phyloP scores from a whole-genome alignment of 495 filamentous ascomycete species.

The Cryomyces antarcticus region DNA sequence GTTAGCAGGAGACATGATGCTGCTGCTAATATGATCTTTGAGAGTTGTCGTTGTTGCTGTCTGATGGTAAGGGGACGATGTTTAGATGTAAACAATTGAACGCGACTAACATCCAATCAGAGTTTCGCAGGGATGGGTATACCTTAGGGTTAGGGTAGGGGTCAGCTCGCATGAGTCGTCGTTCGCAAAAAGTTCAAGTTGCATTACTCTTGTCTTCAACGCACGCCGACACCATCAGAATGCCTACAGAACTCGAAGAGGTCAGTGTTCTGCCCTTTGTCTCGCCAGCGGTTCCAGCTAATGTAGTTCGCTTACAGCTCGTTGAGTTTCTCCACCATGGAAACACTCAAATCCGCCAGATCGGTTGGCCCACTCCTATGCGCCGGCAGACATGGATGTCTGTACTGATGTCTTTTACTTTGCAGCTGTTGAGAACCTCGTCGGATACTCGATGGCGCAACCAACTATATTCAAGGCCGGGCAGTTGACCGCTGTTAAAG shows the following conservation, averaged over 20 bases:
- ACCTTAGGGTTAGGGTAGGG: too few relatives aligned
- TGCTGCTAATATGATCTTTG: too few relatives aligned
- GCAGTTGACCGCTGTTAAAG: conserved; percentile 57
- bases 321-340: conserved; percentile 83
- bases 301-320: conserved; percentile 30
- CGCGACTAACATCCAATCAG: too few relatives aligned
- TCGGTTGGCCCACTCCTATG: conserved; percentile 27
- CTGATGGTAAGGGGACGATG: too few relatives aligned
- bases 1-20: too few relatives aligned
- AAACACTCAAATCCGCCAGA: conserved; percentile 64
- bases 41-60: too few relatives aligned
- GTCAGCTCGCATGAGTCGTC: too few relatives aligned
- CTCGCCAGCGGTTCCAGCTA: neutral
- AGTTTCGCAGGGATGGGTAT: too few relatives aligned
- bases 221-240: conserved; percentile 13
- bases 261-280: conserved; percentile 20
- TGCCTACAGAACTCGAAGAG: conserved; percentile 74
- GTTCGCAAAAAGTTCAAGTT: too few relatives aligned
- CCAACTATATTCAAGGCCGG: conserved; percentile 67
- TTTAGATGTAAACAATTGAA: too few relatives aligned
- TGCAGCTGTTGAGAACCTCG: conserved; percentile 64
- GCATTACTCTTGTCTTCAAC: too few relatives aligned
- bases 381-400: neutral
- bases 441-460: conserved; percentile 61
- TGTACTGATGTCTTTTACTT: conserved; percentile 5